Evolutionary conservation across 108 stramenopile species (phyloP).

Genomic region (Pseudonitzschia multistriata): DNA sequence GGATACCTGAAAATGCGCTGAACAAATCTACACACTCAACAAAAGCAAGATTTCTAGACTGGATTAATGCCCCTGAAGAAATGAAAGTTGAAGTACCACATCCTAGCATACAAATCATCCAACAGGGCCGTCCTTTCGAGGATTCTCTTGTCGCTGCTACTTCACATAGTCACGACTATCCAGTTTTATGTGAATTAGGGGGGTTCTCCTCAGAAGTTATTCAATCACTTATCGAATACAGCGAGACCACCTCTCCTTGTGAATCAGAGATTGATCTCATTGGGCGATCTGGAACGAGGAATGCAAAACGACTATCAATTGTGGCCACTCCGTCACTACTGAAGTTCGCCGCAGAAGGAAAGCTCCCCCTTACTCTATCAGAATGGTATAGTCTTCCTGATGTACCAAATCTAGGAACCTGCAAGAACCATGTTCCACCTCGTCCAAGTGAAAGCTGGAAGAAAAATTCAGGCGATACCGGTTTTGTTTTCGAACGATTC

Average conservation of each 20-base stretch:
- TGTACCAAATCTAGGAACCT: constrained; percentile 29
- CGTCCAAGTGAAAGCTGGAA: constrained; percentile 43
- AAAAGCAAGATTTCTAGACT: constrained; percentile 35
- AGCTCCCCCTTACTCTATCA: constrained; percentile 34
- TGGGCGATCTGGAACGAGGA: constrained; percentile 36
- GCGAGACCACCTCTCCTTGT: neutral
- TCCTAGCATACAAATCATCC: constrained; percentile 30
- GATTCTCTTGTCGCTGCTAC: constrained; percentile 20
- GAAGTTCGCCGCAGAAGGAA: constrained; percentile 45
- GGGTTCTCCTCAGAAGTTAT: constrained; percentile 36
- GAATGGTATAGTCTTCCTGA: constrained; percentile 38
- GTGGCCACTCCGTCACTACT: constrained; percentile 43
- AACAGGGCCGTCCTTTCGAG: constrained; percentile 21
- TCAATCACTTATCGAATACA: constrained; percentile 37
- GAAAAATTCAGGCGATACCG: constrained; percentile 18
- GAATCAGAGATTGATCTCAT: constrained; percentile 34
- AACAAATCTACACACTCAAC: constrained; percentile 19
- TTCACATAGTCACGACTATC: constrained; percentile 4
- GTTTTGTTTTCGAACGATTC: constrained; percentile 23
- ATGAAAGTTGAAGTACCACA: constrained; percentile 32
- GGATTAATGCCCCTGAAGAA: constrained; percentile 24
- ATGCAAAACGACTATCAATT: constrained; percentile 46
- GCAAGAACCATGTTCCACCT: constrained; percentile 34
- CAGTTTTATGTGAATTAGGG: constrained; percentile 37
- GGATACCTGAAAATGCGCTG: constrained; percentile 43